Base-by-base conservation (phyloP, 352 stramenopile genomes). In the Albugo laibachii region DNA sequence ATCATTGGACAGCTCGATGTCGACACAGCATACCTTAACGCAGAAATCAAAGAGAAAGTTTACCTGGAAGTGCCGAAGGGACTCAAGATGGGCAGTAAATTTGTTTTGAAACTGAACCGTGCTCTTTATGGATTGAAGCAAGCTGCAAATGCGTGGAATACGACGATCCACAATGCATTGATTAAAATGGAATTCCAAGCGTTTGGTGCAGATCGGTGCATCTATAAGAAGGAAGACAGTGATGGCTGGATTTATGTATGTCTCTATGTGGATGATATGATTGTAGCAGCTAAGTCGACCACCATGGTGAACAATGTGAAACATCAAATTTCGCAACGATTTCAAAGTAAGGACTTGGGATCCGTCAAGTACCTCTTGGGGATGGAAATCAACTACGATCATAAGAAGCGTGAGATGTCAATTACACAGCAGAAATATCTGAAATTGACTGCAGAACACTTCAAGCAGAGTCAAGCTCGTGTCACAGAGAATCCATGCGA, bases 111-210 rank as follows among this genome's bases (percentile, higher is more conserved):
- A 4, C 41, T 67, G 19, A 45, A 20, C 11, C 44, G 45, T 21
- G 58, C 49, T 18, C 18, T 74, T 0, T 68, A 74, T 37, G 64
- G 53, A 8, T 37, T 70, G 0, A 69, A 70, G 13, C 56, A 70
- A 48, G 53, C 58, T n/a, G 56, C 57, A 5, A 44, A 44, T 8
- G 50, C 57, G 2, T 72, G 58, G 57, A 47, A 56, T 41, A 18
- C 34, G 0, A 65, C 44, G 13, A 63, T 68, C 19, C 38, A 5
- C 10, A 42, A n/a, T 47, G 52, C 19, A 47, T 58, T 16, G 16
- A 41, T 14, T 41, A 14, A n/a, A n/a, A n/a, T n/a, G n/a, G n/a
- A n/a, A n/a, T n/a, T n/a, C n/a, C n/a, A n/a, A n/a, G n/a, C n/a
- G 16, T 14, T 41, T 16, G 36, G 16, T 41, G 36, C 36, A 41